Evolutionary conservation across 371 early-diverging fungal genomes (phyloP).

Genomic region (Mortierella polycephala): DNA sequence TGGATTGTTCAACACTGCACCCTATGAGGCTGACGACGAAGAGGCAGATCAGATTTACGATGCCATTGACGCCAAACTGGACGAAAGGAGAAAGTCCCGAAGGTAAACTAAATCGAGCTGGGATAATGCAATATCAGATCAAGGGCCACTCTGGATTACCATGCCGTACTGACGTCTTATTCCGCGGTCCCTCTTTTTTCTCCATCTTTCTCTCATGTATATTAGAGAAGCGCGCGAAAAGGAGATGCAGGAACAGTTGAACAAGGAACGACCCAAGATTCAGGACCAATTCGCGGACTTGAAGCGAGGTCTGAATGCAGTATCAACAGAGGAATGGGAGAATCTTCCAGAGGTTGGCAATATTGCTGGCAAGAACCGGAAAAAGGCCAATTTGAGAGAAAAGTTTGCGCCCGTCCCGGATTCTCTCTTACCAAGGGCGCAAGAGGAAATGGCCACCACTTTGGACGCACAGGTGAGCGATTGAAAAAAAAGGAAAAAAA

Average conservation of each 20-base stretch:
- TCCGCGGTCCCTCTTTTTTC: neutral
- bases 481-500: neutral
- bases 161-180: neutral
- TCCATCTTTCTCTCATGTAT: neutral
- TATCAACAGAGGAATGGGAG: slow-evolving; percentile 92
- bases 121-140: no score
- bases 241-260: slow-evolving; percentile 63
- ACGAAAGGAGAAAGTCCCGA: slow-evolving; percentile 84
- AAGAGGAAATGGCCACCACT: slow-evolving; percentile 67
- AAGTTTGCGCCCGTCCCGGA: slow-evolving; percentile 88
- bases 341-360: slow-evolving; percentile 94
- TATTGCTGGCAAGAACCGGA: slow-evolving; percentile 82
- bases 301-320: slow-evolving; percentile 81
- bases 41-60: slow-evolving; percentile 96
- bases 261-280: slow-evolving; percentile 73
- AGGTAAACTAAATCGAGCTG: slow-evolving; percentile 30
- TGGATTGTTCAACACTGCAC: slow-evolving; percentile 87
- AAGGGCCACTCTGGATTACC: neutral
- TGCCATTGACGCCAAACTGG: slow-evolving; percentile 91
- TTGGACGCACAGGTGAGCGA: slow-evolving; percentile 67
- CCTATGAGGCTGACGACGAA: slow-evolving; percentile 96
- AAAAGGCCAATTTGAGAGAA: slow-evolving; percentile 69
- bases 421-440: slow-evolving; percentile 76
- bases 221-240: slow-evolving; percentile 70
- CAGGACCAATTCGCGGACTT: slow-evolving; percentile 93